Percentiles rank a stretch among this genome's conserved stretches.
These are phyloP conservation scores for Stagonosporopsis rhizophila DNA, from an alignment of 2,329 filamentous ascomycete species.

Conservation along the genomic window DNA sequence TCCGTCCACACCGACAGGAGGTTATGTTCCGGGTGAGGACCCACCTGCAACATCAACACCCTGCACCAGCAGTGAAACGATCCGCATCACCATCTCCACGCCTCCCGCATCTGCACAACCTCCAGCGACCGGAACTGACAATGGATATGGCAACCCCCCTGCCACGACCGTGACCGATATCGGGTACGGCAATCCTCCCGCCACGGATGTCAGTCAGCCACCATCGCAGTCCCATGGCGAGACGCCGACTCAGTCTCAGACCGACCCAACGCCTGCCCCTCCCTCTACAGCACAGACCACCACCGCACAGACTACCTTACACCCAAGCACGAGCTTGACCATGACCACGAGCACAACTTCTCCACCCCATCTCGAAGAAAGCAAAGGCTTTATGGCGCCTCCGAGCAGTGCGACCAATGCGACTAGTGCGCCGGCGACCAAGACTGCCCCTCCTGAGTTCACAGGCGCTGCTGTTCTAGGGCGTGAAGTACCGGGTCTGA, in stretches of 20 bases:
- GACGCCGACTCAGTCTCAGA: background rate
- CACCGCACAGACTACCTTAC: background rate
- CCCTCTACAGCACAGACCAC: background rate
- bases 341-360: background rate
- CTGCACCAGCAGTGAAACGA: background rate
- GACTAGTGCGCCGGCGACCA: background rate
- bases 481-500: background rate
- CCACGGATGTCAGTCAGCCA: background rate
- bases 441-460: background rate
- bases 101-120: background rate
- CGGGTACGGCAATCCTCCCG: background rate
- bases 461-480: constrained; percentile 5
- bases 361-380: background rate
- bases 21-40: background rate
- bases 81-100: constrained; percentile 15
- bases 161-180: background rate
- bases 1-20: no score
- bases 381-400: constrained; percentile 12
- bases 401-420: background rate
- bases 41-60: background rate
- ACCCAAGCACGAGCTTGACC: background rate
- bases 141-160: background rate
- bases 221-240: background rate
- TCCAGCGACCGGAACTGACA: background rate
- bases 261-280: background rate